Percentiles rank a stretch among this genome's conserved stretches.
phyloP scores from a whole-genome alignment of 176 grass and related monocot genomes.

The Oryza meridionalis region DNA sequence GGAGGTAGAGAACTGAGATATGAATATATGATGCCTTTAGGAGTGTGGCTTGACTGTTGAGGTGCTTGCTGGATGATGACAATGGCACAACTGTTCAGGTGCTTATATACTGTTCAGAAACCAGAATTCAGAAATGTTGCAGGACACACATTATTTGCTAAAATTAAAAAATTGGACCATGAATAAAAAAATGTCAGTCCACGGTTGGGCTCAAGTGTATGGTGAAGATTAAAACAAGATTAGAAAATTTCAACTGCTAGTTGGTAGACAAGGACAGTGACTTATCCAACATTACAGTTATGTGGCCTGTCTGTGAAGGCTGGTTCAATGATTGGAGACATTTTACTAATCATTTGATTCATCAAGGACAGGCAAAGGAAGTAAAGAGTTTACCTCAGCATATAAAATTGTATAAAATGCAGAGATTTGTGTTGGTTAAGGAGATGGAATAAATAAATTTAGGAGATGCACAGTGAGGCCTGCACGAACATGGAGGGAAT shows the following conservation, averaged over 20 bases:
- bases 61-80: conserved; percentile 49
- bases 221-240: conserved; percentile 27
- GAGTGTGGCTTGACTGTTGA: conserved; percentile 26
- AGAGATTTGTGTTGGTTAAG: conserved; percentile 18
- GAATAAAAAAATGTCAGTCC: conserved; percentile 50
- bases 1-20: conserved; percentile 25
- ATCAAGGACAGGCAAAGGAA: conserved; percentile 37
- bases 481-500: conserved; percentile 62
- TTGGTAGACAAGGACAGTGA: conserved; percentile 53
- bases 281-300: conserved; percentile 49
- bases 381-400: conserved; percentile 40
- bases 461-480: conserved; percentile 37
- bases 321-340: conserved; percentile 53
- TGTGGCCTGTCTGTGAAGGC: conserved; percentile 34
- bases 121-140: conserved; percentile 21
- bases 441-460: conserved; percentile 49
- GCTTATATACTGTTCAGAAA: conserved; percentile 64
- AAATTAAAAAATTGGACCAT: conserved; percentile 31
- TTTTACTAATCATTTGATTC: conserved; percentile 48
- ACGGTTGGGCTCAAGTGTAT: conserved; percentile 48
- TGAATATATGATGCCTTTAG: conserved; percentile 3
- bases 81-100: conserved; percentile 45
- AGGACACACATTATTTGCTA: conserved; percentile 31
- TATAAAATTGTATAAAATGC: conserved; percentile 26
- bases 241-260: conserved; percentile 53